A percentile compares a stretch with the other conserved stretches of the same genome.
Evolutionary conservation across 129 eudicot genomes (phyloP).

Genomic region (Logfia minima): DNA sequence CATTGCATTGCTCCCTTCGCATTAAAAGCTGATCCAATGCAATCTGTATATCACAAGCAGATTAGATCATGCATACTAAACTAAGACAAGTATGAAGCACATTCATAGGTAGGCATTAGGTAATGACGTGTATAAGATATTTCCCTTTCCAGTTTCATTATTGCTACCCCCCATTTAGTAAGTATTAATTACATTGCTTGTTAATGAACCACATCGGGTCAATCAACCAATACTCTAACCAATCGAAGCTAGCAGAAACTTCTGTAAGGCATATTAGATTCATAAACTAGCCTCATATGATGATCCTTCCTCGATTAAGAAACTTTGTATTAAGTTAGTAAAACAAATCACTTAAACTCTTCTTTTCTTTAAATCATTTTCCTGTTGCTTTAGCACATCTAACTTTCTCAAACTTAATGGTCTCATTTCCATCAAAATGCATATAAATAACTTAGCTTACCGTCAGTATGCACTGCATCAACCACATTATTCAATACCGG

Average conservation of each 20-base stretch:
- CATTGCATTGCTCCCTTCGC: slow-evolving; percentile 80
- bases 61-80: slow-evolving; percentile 16
- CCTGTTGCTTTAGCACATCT: not conserved
- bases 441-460: not conserved
- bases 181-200: not conserved
- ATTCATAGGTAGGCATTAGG: slow-evolving; percentile 5
- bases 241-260: slow-evolving; percentile 8
- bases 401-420: not conserved
- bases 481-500: slow-evolving; percentile 4
- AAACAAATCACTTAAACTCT: slow-evolving; percentile 1
- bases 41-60: slow-evolving; percentile 50
- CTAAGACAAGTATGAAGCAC: slow-evolving; percentile 6
- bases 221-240: not conserved
- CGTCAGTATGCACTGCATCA: not conserved
- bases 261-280: slow-evolving; percentile 6
- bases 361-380: not conserved
- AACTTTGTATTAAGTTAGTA: not conserved
- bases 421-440: slow-evolving; percentile 13
- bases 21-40: slow-evolving; percentile 86
- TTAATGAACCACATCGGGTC: not conserved
- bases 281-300: not conserved
- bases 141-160: not conserved
- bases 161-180: not conserved
- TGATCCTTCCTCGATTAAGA: not conserved
- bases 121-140: slow-evolving; percentile 3